These are phyloP conservation scores for Daldinia grandis DNA, from an alignment of 495 filamentous ascomycete genomes.

Conservation along the genomic window DNA sequence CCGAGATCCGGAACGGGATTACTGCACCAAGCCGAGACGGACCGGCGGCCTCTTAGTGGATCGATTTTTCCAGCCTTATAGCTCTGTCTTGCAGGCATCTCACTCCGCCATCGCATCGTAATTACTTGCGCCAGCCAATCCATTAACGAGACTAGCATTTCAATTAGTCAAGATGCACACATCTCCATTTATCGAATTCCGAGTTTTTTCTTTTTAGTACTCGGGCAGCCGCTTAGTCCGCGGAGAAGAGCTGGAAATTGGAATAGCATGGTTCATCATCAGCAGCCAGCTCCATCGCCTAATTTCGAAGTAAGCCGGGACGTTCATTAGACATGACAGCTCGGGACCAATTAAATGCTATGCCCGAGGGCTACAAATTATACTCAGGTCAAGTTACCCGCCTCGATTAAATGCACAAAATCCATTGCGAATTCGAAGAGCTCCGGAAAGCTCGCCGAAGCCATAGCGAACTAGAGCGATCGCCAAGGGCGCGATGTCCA, in stretches of 20 bases:
- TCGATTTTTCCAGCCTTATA: slow-evolving; percentile 39
- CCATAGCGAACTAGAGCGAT: slow-evolving; percentile 25
- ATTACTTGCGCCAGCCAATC: slow-evolving; percentile 34
- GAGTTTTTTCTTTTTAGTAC: neutral
- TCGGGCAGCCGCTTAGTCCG: slow-evolving; percentile 2
- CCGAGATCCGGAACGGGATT: slow-evolving; percentile 39
- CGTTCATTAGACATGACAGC: neutral
- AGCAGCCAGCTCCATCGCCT: slow-evolving; percentile 80
- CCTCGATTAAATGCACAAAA: slow-evolving; percentile 2
- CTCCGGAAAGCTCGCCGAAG: slow-evolving; percentile 25
- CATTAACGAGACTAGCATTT: slow-evolving; percentile 1
- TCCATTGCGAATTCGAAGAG: slow-evolving; percentile 1
- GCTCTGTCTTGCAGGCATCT: slow-evolving; percentile 25
- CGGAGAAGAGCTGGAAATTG: neutral
- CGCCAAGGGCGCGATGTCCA: slow-evolving; percentile 26
- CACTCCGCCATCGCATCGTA: slow-evolving; percentile 30
- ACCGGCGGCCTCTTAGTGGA: slow-evolving; percentile 32
- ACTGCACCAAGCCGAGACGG: slow-evolving; percentile 30
- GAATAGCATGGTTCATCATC: slow-evolving; percentile 93
- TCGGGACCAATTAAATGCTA: slow-evolving; percentile 5
- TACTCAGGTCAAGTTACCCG: neutral
- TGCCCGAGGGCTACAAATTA: slow-evolving; percentile 4
- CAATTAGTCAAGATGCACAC: slow-evolving; percentile 31
- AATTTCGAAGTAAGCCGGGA: slow-evolving; percentile 11
- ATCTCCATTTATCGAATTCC: slow-evolving; percentile 21